Conservation (phyloP, 345 rosid species). For the Reutealis trisperma region DNA sequence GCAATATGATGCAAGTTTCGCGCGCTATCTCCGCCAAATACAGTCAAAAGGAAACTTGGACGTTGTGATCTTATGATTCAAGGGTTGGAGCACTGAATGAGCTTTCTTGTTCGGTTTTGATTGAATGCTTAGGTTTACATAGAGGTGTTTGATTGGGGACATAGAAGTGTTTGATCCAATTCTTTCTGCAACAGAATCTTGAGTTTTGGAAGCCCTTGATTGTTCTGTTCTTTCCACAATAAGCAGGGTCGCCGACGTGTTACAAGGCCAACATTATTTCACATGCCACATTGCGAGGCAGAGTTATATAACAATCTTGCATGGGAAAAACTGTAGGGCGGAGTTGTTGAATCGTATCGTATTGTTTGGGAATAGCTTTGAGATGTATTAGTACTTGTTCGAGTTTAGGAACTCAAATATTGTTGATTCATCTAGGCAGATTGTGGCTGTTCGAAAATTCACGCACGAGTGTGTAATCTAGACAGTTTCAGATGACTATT, state of each 20-base stretch:
- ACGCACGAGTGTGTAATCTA: conserved; percentile 51
- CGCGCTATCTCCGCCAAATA: too few relatives aligned
- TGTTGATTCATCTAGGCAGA: conserved; percentile 40
- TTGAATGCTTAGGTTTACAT: too few relatives aligned
- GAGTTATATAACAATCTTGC: conserved; percentile 69
- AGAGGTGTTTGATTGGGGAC: conserved; percentile 71
- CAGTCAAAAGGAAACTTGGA: too few relatives aligned
- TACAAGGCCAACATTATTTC: conserved; percentile 67
- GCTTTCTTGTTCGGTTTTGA: too few relatives aligned
- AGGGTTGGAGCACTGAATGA: too few relatives aligned
- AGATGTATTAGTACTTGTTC: conserved; percentile 48
- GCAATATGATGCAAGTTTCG: neutral
- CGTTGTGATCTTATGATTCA: too few relatives aligned
- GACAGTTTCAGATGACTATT: conserved; percentile 63
- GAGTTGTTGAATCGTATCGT: conserved; percentile 48
- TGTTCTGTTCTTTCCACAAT: conserved; percentile 69
- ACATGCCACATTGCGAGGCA: conserved; percentile 93
- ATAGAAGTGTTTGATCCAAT: conserved; percentile 83
- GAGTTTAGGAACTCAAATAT: conserved; percentile 43
- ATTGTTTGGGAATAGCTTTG: conserved; percentile 82
- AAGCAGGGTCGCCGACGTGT: conserved; percentile 76
- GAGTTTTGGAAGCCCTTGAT: conserved; percentile 60
- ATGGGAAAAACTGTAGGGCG: conserved; percentile 60
- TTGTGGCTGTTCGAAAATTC: conserved; percentile 48
- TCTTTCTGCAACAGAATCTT: conserved; percentile 67